Conservation (phyloP, 1,284 basidiomycete genomes). For the Melampsora americana region DNA sequence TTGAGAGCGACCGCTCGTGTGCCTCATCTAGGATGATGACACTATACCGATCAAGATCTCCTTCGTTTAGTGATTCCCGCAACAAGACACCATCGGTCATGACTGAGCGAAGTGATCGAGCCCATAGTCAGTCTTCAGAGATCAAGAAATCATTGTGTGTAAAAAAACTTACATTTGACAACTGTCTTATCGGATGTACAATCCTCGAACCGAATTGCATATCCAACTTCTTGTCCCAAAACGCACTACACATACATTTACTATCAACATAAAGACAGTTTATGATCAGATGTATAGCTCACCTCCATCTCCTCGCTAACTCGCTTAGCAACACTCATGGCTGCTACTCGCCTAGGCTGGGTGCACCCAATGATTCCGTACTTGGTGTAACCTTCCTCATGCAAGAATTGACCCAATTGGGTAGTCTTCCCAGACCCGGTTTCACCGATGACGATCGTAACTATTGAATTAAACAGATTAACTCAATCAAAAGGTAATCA, state of each 20-base stretch:
- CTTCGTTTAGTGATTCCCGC: conserved; percentile 90
- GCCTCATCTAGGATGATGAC: conserved; percentile 96
- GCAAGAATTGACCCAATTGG: conserved; percentile 82
- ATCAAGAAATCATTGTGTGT: neutral
- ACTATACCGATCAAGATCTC: conserved; percentile 88
- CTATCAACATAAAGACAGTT: neutral
- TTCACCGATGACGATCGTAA: conserved; percentile 89
- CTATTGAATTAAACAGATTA: conserved; percentile 51
- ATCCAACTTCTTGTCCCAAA: conserved; percentile 83
- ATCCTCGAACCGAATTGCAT: conserved; percentile 97
- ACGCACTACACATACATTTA: conserved; percentile 60
- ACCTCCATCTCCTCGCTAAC: conserved; percentile 84
- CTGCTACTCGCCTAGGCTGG: conserved; percentile 92
- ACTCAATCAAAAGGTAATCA: neutral
- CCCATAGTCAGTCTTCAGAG: conserved; percentile 53
- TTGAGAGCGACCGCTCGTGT: conserved; percentile 90
- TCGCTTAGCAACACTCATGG: conserved; percentile 98
- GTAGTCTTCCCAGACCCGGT: conserved; percentile 95
- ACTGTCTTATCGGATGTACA: conserved; percentile 86
- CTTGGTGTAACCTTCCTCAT: conserved; percentile 89
- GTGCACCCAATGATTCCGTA: conserved; percentile 91
- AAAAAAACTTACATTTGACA: conserved; percentile 74
- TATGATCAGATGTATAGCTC: conserved; percentile 55
- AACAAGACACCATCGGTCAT: conserved; percentile 98
- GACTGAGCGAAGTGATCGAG: conserved; percentile 1